A percentile compares a stretch with the other conserved stretches of the same genome.
Evolutionary conservation across 2,329 filamentous ascomycete species (phyloP).

Genomic region (Monosporascus sp.): DNA sequence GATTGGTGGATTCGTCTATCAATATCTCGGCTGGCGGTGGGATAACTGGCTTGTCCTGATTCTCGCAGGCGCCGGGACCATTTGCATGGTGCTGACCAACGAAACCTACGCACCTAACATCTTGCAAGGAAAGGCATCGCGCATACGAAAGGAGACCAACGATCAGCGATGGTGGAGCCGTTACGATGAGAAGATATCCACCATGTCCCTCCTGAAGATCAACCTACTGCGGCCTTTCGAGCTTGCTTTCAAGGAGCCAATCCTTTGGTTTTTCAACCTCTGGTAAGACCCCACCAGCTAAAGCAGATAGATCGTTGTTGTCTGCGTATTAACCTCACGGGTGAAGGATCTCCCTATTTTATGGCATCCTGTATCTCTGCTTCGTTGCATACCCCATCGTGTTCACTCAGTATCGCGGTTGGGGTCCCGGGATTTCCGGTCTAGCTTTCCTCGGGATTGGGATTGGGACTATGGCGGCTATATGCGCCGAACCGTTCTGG

Average conservation of each 20-base stretch:
- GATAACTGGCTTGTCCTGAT: constrained; percentile 78
- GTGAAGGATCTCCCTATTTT: constrained; percentile 70
- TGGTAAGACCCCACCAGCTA: constrained; percentile 42
- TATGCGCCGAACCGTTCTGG: constrained; percentile 64
- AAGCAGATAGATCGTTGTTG: neutral
- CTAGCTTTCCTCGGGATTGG: constrained; percentile 71
- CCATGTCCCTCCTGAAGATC: constrained; percentile 63
- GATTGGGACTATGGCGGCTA: constrained; percentile 57
- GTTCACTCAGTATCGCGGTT: constrained; percentile 69
- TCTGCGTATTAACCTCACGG: constrained; percentile 1
- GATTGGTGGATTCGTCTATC: constrained; percentile 74
- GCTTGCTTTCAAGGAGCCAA: constrained; percentile 76
- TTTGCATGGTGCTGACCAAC: constrained; percentile 54
- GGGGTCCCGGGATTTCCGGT: constrained; percentile 67
- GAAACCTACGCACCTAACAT: constrained; percentile 76
- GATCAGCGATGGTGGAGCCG: constrained; percentile 73
- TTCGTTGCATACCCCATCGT: constrained; percentile 89
- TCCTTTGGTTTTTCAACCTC: constrained; percentile 63
- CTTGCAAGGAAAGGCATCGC: constrained; percentile 60
- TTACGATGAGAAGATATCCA: constrained; percentile 67
- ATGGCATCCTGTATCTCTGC: constrained; percentile 82
- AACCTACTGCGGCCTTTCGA: constrained; percentile 75
- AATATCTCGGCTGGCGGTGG: constrained; percentile 84
- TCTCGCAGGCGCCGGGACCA: constrained; percentile 56
- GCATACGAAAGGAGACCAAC: constrained; percentile 60